Percentiles rank a stretch among this genome's conserved stretches.
Evolutionary conservation across 2,329 filamentous ascomycete genomes (phyloP).

Genomic region (Aspergillus sp.): DNA sequence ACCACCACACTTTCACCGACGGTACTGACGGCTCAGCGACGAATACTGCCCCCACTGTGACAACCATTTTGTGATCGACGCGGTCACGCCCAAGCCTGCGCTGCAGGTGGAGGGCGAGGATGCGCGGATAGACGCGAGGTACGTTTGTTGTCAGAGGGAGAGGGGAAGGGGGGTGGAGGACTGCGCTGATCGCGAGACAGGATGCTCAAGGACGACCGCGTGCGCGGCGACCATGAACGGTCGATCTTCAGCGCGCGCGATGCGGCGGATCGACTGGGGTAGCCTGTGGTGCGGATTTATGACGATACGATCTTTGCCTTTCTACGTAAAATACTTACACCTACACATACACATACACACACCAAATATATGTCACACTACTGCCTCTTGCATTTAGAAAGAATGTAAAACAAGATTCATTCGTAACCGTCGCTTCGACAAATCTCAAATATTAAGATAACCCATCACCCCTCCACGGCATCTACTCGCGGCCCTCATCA

Average conservation of each 20-base stretch:
- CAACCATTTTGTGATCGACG: constrained; percentile 95
- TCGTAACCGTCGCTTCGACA: constrained; percentile 1
- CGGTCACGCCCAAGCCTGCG: constrained; percentile 75
- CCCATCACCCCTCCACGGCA: constrained; percentile 4
- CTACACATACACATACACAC: background rate
- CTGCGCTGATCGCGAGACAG: constrained; percentile 29
- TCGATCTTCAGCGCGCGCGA: constrained; percentile 75
- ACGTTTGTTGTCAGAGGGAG: constrained; percentile 5
- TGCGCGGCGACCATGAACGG: constrained; percentile 57
- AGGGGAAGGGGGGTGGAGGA: background rate
- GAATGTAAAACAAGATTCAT: background rate
- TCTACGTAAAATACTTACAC: background rate
- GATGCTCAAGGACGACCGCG: constrained; percentile 89
- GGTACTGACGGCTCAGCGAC: constrained; percentile 54
- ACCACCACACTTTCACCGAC: background rate
- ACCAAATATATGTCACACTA: background rate
- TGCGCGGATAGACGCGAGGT: constrained; percentile 73
- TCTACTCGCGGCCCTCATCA: constrained; percentile 27
- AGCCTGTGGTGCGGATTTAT: constrained; percentile 30
- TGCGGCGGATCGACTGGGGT: constrained; percentile 74
- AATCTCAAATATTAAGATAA: constrained; percentile 1
- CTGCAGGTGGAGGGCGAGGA: constrained; percentile 91
- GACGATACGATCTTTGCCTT: constrained; percentile 28
- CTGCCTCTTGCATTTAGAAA: constrained; percentile 6
- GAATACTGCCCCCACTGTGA: constrained; percentile 99